Evolutionary conservation across 805 yeast species (phyloP), one percentile per base, ranked within the genome.

Genomic region (Kuraishia cidri): DNA sequence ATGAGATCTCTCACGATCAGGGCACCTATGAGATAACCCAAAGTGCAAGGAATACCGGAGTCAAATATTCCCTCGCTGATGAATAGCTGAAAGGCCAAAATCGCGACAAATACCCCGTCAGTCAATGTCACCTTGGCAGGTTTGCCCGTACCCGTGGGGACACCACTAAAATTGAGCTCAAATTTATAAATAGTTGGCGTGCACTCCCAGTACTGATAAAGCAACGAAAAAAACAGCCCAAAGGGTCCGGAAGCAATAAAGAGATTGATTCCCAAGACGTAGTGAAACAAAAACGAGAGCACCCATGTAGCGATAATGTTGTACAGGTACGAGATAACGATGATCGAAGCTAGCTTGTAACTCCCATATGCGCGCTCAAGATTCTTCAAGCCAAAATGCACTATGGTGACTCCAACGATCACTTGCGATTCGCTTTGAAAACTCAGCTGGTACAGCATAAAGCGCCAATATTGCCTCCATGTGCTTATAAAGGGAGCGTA

Each of bases 351-450:
- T 41, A 73, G 72, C 42, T 71, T 73, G 30, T 66, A 50, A 9
- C 77, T 64, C 1, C 84, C 84, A 45, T 65, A 65, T 31, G 70
- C 51, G 32, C 84, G 48, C 51, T 78, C 86, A 32, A 78, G 40
- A 26, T 62, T 66, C 47, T 77, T 72, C 43, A 66, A 65, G 31
- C 69, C 68, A 36, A 72, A 62, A 62, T 64, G 58, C 7, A 72
- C 48, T 25, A 77, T 44, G 10, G 70, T 48, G 8, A 66, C 46
- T 3, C 64, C 46, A 3, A 74, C 41, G 14, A 71, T 36, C 37
- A 66, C 72, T 49, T 78, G 82, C 4, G 79, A 66, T 46, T 75
- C 82, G 45, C 72, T 75, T 28, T 71, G 59, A 32, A 72, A 70
- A n/a, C 70, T 57, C 9, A 70, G 18, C 45, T 75, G 84, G 41